Conservation (phyloP, 768 basidiomycete genomes). For the Tulasnella sp. region DNA sequence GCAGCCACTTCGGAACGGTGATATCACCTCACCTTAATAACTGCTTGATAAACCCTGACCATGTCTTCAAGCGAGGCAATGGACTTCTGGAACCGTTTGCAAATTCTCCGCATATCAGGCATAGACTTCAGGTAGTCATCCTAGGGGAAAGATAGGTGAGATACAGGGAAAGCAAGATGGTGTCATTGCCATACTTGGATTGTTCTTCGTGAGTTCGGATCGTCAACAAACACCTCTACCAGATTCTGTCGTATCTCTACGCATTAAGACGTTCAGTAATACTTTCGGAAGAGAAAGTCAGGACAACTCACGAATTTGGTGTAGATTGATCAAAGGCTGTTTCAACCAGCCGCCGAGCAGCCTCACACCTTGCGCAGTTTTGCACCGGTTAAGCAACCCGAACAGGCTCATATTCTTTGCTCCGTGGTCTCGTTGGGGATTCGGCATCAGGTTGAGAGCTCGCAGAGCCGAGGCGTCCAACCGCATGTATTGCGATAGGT, state of each 20-base stretch:
- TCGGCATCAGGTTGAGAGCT: slow-evolving; percentile 80
- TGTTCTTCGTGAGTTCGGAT: slow-evolving; percentile 62
- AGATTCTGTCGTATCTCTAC: slow-evolving; percentile 81
- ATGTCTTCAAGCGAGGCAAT: slow-evolving; percentile 89
- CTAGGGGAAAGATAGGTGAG: slow-evolving; percentile 41
- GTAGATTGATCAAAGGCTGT: slow-evolving; percentile 89
- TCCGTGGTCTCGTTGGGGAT: slow-evolving; percentile 39
- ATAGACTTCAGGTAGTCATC: slow-evolving; percentile 84
- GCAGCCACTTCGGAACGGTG: not conserved
- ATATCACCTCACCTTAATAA: slow-evolving; percentile 58
- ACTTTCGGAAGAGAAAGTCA: not conserved
- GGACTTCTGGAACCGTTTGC: slow-evolving; percentile 84
- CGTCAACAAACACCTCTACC: slow-evolving; percentile 81
- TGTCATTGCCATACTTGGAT: slow-evolving; percentile 56
- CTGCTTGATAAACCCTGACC: slow-evolving; percentile 91
- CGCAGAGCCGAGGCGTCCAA: slow-evolving; percentile 91
- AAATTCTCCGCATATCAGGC: slow-evolving; percentile 90
- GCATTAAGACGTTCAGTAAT: not conserved
- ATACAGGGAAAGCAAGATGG: not conserved
- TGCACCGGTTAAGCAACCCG: slow-evolving; percentile 90
- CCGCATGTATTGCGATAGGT: slow-evolving; percentile 91
- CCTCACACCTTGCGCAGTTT: slow-evolving; percentile 89
- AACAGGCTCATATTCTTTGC: slow-evolving; percentile 83
- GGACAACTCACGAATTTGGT: slow-evolving; percentile 73
- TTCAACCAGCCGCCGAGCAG: slow-evolving; percentile 90